Conservation (phyloP, 108 stramenopile species). For the Discostella pseudostelligera region DNA sequence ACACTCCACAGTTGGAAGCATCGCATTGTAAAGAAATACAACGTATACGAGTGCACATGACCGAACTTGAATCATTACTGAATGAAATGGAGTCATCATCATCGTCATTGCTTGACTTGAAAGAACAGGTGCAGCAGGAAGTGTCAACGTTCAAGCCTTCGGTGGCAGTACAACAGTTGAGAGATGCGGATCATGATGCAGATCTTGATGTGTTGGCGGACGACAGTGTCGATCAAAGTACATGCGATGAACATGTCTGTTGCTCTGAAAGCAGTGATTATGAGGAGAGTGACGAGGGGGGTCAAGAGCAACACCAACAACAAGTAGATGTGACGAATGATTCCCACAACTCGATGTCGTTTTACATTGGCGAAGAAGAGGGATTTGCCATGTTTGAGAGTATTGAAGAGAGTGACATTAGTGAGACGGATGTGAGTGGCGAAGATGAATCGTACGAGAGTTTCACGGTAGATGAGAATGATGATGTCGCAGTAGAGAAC, state of each 20-base stretch:
- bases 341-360: neutral
- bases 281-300: too few species aligned
- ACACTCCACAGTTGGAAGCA: neutral
- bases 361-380: constrained; percentile 7
- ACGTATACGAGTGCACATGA: neutral
- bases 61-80: neutral
- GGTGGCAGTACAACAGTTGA: neutral
- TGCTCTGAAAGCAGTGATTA: neutral
- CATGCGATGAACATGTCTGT: neutral
- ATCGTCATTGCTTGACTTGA: neutral
- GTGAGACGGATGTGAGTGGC: too few species aligned
- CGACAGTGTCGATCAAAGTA: neutral
- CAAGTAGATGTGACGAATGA: neutral
- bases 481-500: too few species aligned
- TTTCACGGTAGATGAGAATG: too few species aligned
- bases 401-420: constrained; percentile 3
- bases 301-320: neutral
- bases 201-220: neutral
- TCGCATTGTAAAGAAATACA: constrained; percentile 7
- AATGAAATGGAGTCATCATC: neutral
- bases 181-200: neutral
- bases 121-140: constrained; percentile 2
- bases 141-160: neutral
- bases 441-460: too few species aligned
- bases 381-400: neutral